These are phyloP conservation scores for Sophora flavescens DNA, from an alignment of 306 rosid species.

Conservation along the genomic window DNA sequence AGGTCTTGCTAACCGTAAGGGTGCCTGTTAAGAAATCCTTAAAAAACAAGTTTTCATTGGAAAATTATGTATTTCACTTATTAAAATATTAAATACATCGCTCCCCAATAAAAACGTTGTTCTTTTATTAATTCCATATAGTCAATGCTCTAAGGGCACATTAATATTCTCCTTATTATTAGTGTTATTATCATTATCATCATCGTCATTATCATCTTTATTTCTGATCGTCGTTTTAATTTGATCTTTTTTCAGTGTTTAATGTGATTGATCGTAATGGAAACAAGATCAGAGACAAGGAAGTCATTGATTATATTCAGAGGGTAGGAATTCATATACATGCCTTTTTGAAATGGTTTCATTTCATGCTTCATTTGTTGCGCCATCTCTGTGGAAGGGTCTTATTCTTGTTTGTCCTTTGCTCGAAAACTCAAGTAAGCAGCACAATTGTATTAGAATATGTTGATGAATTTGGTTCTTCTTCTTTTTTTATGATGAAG, in stretches of 20 bases:
- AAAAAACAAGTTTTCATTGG: too few relatives aligned
- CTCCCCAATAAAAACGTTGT: too few relatives aligned
- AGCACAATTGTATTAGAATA: slow-evolving; percentile 17
- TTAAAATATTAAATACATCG: too few relatives aligned
- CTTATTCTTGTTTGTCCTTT: neutral
- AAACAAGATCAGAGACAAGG: slow-evolving; percentile 83
- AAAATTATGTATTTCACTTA: too few relatives aligned
- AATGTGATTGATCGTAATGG: slow-evolving; percentile 82
- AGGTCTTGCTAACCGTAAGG: too few relatives aligned
- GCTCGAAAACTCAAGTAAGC: slow-evolving; percentile 26
- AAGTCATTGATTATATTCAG: slow-evolving; percentile 80
- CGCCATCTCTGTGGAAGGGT: slow-evolving; percentile 26
- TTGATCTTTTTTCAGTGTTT: slow-evolving; percentile 68
- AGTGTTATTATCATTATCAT: neutral
- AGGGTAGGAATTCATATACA: slow-evolving; percentile 59
- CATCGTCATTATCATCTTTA: neutral
- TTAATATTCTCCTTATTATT: too few relatives aligned
- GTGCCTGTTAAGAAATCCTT: too few relatives aligned
- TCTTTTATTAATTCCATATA: too few relatives aligned
- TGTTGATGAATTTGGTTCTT: slow-evolving; percentile 14
- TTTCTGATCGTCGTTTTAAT: slow-evolving; percentile 34
- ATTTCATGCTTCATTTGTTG: slow-evolving; percentile 41
- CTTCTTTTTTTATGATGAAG: neutral
- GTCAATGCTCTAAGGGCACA: too few relatives aligned
- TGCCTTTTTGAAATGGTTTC: slow-evolving; percentile 14